Percentiles rank a stretch among this genome's conserved stretches.
phyloP scores from a whole-genome alignment of 495 filamentous ascomycete genomes.

The Aspergillus conjunctus region DNA sequence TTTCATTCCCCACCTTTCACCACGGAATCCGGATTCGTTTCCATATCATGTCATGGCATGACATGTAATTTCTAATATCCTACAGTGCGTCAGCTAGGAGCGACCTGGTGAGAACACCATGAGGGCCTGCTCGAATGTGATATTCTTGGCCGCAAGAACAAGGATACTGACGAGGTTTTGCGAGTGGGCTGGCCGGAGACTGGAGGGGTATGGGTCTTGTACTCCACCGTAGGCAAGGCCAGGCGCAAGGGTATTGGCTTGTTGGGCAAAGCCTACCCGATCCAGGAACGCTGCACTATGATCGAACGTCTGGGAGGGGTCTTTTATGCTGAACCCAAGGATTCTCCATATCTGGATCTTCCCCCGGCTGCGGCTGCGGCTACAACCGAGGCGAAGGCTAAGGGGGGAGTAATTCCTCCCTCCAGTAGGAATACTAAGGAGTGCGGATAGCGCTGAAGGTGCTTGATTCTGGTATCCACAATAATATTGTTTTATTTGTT shows the following conservation, averaged over 20 bases:
- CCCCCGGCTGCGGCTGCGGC: neutral
- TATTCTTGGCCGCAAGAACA: neutral
- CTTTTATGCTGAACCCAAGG: neutral
- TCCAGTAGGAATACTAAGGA: too few species aligned
- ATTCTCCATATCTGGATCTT: slow-evolving; percentile 6
- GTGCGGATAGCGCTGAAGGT: too few species aligned
- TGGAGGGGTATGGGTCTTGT: neutral
- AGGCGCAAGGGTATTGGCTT: neutral
- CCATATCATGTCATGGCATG: too few species aligned
- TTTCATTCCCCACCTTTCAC: neutral
- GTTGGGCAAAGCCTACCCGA: neutral
- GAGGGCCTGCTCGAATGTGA: neutral
- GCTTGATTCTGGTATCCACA: too few species aligned
- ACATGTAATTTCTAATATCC: neutral
- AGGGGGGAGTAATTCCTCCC: too few species aligned
- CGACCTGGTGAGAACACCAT: neutral
- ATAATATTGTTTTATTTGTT: too few species aligned
- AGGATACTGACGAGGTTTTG: too few species aligned
- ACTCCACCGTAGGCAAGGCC: neutral
- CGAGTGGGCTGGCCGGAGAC: slow-evolving; percentile 5
- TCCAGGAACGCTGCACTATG: neutral
- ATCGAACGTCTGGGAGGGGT: slow-evolving; percentile 5
- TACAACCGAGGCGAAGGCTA: neutral
- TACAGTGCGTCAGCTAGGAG: slow-evolving; percentile 6
- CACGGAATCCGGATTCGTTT: too few species aligned